Base-by-base conservation (phyloP, 768 basidiomycete species). In the Mrakia frigida region DNA sequence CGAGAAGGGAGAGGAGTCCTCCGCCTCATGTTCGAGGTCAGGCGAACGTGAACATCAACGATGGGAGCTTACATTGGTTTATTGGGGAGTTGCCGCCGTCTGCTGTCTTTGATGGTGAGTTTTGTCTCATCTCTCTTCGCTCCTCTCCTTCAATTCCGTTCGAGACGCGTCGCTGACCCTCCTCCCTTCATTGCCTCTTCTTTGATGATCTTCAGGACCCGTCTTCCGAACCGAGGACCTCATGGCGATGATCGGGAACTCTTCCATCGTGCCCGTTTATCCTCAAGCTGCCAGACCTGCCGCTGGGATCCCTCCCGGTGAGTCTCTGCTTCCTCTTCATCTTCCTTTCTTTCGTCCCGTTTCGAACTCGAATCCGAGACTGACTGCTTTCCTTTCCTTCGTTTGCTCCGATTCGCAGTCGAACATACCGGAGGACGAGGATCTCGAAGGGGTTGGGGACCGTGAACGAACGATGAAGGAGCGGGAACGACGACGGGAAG, bases 201-300 rank as follows among this genome's bases (percentile, higher is more conserved):
- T 53, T 70, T 53, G n/a, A 35, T 50, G 74, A 5, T 43, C 73
- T 77, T 71, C 79, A 95, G 94, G 94, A 6, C 94, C 94, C 13
- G 87, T 93, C 53, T 96, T 96, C 85, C 87, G 92, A 75, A 90
- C 91, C 1, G 94, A 97, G 41, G 94, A 96, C 82, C 85, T 96
- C 53, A 90, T 98, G 89, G 90, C 90, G 78, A 81, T 93, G 41
- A 71, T 76, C 13, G 70, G 46, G 13, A 53, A 53, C 35, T 41
- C 43, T 4, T 50, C 43, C 7, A 41, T 71, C 31, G 39, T 43
- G 9, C 70, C 70, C 9, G 28, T 71, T 37, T 71, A 52, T 53
- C 70, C 70, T 50, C 63, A 65, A 33, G 31, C 63, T 16, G 60
- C 60, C 13, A 61, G 60, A 61, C 14, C 46, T 16, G 46, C 46